Evolutionary conservation across 1,284 basidiomycete genomes (phyloP).

Genomic region (Naganishia sp.): DNA sequence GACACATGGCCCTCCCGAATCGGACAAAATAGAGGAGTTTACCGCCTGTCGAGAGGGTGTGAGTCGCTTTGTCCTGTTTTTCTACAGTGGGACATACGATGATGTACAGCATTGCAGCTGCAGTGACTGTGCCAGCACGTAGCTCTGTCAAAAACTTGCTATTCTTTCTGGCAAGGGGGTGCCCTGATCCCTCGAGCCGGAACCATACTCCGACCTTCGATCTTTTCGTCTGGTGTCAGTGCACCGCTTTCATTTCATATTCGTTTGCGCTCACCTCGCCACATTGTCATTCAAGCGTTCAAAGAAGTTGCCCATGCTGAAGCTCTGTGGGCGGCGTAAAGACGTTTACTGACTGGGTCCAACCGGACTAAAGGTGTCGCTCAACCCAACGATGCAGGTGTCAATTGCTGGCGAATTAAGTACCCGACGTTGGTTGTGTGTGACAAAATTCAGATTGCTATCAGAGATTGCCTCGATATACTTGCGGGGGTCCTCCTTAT

Average conservation of each 20-base stretch:
- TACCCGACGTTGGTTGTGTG: background rate
- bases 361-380: conserved; percentile 9
- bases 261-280: conserved; percentile 60
- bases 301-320: conserved; percentile 29
- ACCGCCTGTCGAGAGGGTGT: conserved; percentile 1
- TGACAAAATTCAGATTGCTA: conserved; percentile 4
- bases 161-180: conserved; percentile 69
- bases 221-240: too few species aligned
- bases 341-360: background rate
- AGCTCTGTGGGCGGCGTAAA: background rate
- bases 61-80: conserved; percentile 31
- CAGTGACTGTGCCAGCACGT: conserved; percentile 78
- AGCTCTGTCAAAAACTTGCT: conserved; percentile 79
- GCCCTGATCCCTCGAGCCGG: conserved; percentile 78
- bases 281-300: conserved; percentile 54
- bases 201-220: conserved; percentile 71
- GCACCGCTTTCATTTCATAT: background rate
- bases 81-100: conserved; percentile 27
- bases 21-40: conserved; percentile 65
- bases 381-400: background rate
- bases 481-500: conserved; percentile 10
- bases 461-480: conserved; percentile 14
- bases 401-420: background rate
- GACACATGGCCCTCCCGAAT: conserved; percentile 78
- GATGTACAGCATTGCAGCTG: conserved; percentile 60